Conservation (phyloP, 176 grass and related monocot genomes). For the Aegilops longissima region DNA sequence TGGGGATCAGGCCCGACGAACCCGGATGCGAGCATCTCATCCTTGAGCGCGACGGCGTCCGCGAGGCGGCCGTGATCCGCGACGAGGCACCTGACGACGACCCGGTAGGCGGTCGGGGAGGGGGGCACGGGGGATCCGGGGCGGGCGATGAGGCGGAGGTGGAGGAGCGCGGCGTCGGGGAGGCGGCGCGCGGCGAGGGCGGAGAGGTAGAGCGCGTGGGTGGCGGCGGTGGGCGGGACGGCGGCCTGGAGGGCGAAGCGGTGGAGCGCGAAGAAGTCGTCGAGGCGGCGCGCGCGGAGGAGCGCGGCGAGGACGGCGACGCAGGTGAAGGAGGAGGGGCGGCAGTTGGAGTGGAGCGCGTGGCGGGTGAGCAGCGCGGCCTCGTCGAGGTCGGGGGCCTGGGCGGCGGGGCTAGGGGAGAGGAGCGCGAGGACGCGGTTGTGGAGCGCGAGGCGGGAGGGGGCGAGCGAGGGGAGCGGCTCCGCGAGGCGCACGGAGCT, state of each 20-base stretch:
- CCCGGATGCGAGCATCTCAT: constrained; percentile 68
- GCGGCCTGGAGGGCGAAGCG: constrained; percentile 79
- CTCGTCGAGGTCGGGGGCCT: constrained; percentile 56
- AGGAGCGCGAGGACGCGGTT: constrained; percentile 80
- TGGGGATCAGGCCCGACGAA: constrained; percentile 67
- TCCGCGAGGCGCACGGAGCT: constrained; percentile 58
- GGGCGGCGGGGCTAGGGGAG: constrained; percentile 17
- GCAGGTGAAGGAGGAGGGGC: constrained; percentile 76
- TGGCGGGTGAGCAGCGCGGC: constrained; percentile 81
- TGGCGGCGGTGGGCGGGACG: constrained; percentile 74
- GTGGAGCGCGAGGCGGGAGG: constrained; percentile 63
- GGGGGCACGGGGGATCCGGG: constrained; percentile 60
- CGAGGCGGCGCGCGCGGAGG: constrained; percentile 57
- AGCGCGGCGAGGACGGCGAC: constrained; percentile 69
- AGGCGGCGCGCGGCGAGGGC: constrained; percentile 63
- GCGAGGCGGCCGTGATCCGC: constrained; percentile 50
- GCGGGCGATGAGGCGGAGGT: constrained; percentile 63
- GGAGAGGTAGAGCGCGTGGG: constrained; percentile 78
- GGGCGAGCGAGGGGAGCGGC: constrained; percentile 63
- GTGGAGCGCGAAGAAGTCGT: constrained; percentile 85
- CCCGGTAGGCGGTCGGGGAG: constrained; percentile 73
- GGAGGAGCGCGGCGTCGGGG: constrained; percentile 65
- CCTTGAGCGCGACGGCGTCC: constrained; percentile 60
- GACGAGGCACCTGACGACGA: constrained; percentile 62
- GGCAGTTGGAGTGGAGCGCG: constrained; percentile 94